Evolutionary conservation across 225 moss, liverwort and hornwort species (phyloP).

Genomic region (Antitrichia curtipendula): DNA sequence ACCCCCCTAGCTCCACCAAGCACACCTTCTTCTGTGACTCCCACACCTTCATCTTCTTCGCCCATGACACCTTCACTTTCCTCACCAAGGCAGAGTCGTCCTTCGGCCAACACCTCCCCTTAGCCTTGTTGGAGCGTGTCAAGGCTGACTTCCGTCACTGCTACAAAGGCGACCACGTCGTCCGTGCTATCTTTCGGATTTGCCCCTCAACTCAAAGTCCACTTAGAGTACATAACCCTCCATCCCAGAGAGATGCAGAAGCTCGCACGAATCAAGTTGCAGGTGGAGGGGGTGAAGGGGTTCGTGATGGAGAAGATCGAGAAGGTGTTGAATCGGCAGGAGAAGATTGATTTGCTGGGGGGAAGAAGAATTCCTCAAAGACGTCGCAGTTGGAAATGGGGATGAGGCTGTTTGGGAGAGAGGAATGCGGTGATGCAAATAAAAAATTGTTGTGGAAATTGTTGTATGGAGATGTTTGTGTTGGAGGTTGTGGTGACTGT

Average conservation of each 20-base stretch:
- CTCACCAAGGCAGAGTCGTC: constrained; percentile 22
- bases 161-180: constrained; percentile 5
- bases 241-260: constrained; percentile 26
- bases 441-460: constrained; percentile 13
- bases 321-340: constrained; percentile 20
- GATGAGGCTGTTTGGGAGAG: background rate
- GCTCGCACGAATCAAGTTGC: constrained; percentile 18
- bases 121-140: constrained; percentile 22
- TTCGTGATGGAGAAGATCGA: constrained; percentile 35
- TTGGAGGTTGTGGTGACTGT: background rate
- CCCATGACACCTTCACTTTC: background rate
- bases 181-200: constrained; percentile 3
- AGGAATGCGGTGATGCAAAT: background rate
- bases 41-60: constrained; percentile 24
- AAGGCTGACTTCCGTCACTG: constrained; percentile 17
- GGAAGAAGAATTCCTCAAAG: background rate
- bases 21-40: constrained; percentile 23
- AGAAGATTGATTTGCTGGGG: constrained; percentile 24
- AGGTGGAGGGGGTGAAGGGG: constrained; percentile 29
- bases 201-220: constrained; percentile 4
- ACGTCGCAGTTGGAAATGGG: background rate
- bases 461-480: constrained; percentile 11
- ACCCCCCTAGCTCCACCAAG: background rate
- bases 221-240: background rate
- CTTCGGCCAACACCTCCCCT: constrained; percentile 14